Evolutionary conservation across 2,329 filamentous ascomycete genomes (phyloP), one percentile per base, ranked within the genome.

Genomic region (Trichothecium sympodiale): DNA sequence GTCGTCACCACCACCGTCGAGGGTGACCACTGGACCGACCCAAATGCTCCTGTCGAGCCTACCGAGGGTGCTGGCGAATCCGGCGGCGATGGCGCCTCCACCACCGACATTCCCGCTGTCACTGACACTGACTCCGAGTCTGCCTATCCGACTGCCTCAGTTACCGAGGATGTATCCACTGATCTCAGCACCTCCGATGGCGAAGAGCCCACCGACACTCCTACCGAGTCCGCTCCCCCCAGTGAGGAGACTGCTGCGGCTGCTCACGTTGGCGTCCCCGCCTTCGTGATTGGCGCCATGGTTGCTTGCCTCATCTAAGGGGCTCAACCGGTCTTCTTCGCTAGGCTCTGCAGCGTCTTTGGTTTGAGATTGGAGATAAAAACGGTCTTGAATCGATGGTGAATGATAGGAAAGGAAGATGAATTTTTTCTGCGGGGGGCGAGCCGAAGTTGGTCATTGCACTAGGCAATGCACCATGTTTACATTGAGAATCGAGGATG

Each of bases 211-310:
- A 40, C 40, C 25, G 35, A 28, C 16, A 38, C 41, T 29, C 35
- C 39, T 13, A 39, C 50, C 6, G 43, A 38, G 15, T 39, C 35
- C 3, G 34, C 36, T 4, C 17, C 40, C 17, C 36, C 38, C 35
- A 38, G 37, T 30, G 29, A 36, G 44, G 31, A 7, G 46, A 35
- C 54, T 17, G 56, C 53, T 9, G 54, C 49, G n/a, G 55, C 49
- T 17, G 53, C 47, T 20, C 39, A 43, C n/a, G 41, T 44, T 26
- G 41, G 45, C 35, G 38, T 42, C 32, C 39, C 34, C 30, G 31
- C 44, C 33, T 43, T 16, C 26, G n/a, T 48, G 5, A 44, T 41
- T n/a, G 44, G 46, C 4, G 37, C 43, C 28, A 34, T 56, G 23
- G 38, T 47, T 29, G 49, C 44, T 23, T 39, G 42, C 29, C 35